A percentile compares a stretch with the other conserved stretches of the same genome.
These are phyloP conservation scores for Alisma plantagoaquatica DNA, from an alignment of 106 monocot genomes.

Conservation along the genomic window DNA sequence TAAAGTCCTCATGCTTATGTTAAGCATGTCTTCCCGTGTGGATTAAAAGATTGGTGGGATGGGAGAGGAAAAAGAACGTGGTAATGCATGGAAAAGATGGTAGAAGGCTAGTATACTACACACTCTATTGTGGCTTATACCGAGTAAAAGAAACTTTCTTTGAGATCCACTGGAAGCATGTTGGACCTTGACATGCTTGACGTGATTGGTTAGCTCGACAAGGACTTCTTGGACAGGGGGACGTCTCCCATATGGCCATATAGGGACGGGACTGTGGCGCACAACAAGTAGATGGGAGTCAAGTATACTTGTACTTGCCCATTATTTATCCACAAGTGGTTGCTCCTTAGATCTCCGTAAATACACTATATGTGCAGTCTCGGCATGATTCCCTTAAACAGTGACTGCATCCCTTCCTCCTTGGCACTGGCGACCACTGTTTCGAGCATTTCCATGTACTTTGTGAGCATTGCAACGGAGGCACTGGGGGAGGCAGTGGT, in stretches of 20 bases:
- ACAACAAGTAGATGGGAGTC: background rate
- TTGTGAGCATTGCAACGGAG: constrained; percentile 31
- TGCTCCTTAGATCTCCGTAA: constrained; percentile 79
- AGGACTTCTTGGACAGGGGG: constrained; percentile 83
- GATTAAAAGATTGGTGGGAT: no score
- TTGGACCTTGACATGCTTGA: no score
- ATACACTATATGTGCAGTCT: constrained; percentile 89
- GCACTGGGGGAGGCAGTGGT: constrained; percentile 9
- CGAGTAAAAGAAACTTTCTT: no score
- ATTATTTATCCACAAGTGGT: constrained; percentile 20
- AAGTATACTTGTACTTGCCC: background rate
- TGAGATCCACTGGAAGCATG: no score
- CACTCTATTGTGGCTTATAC: no score
- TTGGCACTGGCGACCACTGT: constrained; percentile 90
- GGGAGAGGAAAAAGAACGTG: no score
- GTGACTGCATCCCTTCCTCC: constrained; percentile 79
- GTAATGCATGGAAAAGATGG: no score
- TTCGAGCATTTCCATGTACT: constrained; percentile 73
- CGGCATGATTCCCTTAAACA: constrained; percentile 96
- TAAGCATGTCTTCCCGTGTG: no score
- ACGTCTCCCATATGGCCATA: constrained; percentile 72
- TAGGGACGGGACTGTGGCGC: background rate
- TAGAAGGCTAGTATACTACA: no score
- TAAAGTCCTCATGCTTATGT: no score
- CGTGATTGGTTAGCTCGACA: constrained; percentile 85